Evolutionary conservation across 2,329 filamentous ascomycete species (phyloP), one percentile per base, ranked within the genome.

Genomic region (Ophiostoma sp.): DNA sequence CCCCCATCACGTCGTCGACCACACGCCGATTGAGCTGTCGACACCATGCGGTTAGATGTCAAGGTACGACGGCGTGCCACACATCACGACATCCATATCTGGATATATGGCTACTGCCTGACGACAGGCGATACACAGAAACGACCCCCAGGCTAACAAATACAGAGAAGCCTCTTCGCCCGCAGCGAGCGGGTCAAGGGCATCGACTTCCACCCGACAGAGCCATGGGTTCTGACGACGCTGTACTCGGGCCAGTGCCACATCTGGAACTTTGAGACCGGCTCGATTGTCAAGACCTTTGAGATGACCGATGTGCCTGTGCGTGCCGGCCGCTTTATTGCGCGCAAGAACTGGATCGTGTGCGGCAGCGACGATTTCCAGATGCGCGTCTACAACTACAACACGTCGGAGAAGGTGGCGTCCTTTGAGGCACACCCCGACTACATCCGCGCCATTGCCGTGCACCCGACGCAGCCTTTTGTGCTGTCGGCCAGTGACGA

Each of bases 301-400:
- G 95, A 99, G 83, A 89, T 98, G 75, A 97, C 94, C 79, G 95
- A 99, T 85, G 95, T 99, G 68, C 95, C 95, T 74, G 94, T 99
- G 71, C 91, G 95, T 80, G 95, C 95, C 73, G 95, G 95, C 77
- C 92, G 95, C 76, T 99, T 99, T 81, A 89, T 99, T 44, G 92
- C 95, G 75, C 88, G 95, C 76, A 99, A 99, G 89, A 99, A 98
- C 82, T 99, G 95, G 95, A 96, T 97, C 76, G 92, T 96, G 70
- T 95, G 93, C 82, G 95, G 95, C 78, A 94, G 91, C 75, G 93
- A 96, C 82, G 93, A 96, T 82, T 99, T 96, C 82, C 83, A 84
- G 75, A 77, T 83, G 66, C 69, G 74, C 44, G 66, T 73, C 44
- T 71, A 73, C 71, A 98, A 99, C 84, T 99, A 98, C 86, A 98